Conservation (phyloP, 2,329 filamentous ascomycete genomes). For the Colletotrichum noveboracense region DNA sequence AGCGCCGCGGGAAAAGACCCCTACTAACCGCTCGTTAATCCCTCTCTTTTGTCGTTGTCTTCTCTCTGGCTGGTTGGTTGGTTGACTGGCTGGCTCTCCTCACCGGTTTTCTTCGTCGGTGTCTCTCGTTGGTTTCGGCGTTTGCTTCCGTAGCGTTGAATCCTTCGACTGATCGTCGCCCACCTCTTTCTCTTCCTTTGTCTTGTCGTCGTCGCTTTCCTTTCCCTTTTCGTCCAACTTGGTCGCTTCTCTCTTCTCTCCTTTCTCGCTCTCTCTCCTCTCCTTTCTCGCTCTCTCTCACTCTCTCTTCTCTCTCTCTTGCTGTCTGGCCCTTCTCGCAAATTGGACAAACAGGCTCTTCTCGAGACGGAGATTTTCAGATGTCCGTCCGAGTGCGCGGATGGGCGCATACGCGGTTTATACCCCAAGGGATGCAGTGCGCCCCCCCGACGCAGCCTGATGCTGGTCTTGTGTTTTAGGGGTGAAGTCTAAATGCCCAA, state of each 20-base stretch:
- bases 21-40: neutral
- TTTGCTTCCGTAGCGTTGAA: neutral
- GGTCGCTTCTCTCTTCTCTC: neutral
- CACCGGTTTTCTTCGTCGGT: neutral
- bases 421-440: neutral
- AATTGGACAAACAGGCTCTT: neutral
- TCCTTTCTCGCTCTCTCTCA: neutral
- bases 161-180: neutral
- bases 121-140: neutral
- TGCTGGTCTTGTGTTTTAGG: conserved; percentile 16
- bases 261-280: neutral
- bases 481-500: conserved; percentile 14
- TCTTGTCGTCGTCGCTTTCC: neutral
- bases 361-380: neutral
- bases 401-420: conserved; percentile 4
- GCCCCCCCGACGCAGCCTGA: neutral
- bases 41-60: neutral
- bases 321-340: neutral
- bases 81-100: neutral
- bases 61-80: neutral
- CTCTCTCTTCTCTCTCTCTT: neutral
- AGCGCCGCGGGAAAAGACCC: neutral
- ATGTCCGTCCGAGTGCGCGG: conserved; percentile 1
- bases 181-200: neutral
- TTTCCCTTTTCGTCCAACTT: neutral